These are phyloP conservation scores for Rosa lucieae DNA, from an alignment of 306 rosid species.

Conservation along the genomic window DNA sequence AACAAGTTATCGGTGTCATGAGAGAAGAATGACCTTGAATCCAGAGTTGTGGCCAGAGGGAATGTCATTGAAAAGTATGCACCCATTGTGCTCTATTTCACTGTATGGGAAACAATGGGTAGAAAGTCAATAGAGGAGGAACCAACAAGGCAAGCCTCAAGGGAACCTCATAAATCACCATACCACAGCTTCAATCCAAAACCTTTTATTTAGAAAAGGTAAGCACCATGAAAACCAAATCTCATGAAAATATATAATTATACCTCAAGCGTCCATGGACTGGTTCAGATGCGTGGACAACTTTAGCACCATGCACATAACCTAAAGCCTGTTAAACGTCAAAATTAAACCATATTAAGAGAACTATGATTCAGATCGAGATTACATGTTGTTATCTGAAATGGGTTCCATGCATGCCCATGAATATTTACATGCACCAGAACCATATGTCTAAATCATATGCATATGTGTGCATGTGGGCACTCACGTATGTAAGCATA, in stretches of 20 bases:
- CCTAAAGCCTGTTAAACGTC: slow-evolving; percentile 75
- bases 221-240: slow-evolving; percentile 11
- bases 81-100: slow-evolving; percentile 84
- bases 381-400: not conserved
- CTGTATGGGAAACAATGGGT: slow-evolving; percentile 40
- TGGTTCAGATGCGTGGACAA: slow-evolving; percentile 91
- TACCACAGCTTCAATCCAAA: slow-evolving; percentile 2
- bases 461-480: not conserved
- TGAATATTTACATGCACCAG: not conserved
- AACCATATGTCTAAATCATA: not conserved
- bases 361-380: not conserved
- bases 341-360: not conserved
- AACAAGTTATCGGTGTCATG: not conserved
- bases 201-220: not conserved
- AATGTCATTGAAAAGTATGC: slow-evolving; percentile 72
- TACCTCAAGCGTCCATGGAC: slow-evolving; percentile 96
- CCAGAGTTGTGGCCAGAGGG: slow-evolving; percentile 89
- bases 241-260: slow-evolving; percentile 18
- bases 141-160: not conserved
- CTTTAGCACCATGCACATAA: slow-evolving; percentile 84
- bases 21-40: slow-evolving; percentile 61
- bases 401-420: not conserved
- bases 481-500: not conserved
- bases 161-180: not conserved
- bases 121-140: slow-evolving; percentile 8